Percentiles rank a stretch among this genome's conserved stretches.
These are phyloP conservation scores for Camelina sativa DNA, from an alignment of 345 rosid genomes.

Conservation along the genomic window DNA sequence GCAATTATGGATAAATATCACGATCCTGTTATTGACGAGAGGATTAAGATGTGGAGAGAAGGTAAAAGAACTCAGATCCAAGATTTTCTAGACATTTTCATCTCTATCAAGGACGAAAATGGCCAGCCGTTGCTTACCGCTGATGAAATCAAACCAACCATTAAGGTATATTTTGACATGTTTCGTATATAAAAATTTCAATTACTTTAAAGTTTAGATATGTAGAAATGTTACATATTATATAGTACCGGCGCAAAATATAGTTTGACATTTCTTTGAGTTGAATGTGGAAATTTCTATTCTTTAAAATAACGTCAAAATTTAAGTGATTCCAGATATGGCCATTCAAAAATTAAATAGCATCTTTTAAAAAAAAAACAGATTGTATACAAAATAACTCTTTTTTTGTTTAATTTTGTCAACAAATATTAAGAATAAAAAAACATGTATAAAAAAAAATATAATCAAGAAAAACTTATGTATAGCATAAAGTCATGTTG, in stretches of 20 bases:
- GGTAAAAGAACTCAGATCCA: conserved; percentile 41
- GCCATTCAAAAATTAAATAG: too few relatives aligned
- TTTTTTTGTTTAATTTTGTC: too few relatives aligned
- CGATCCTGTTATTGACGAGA: conserved; percentile 41
- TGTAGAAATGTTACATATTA: not conserved
- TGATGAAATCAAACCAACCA: conserved; percentile 55
- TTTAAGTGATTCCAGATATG: too few relatives aligned
- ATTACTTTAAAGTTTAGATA: not conserved
- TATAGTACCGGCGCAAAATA: not conserved
- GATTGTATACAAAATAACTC: too few relatives aligned
- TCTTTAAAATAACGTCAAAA: not conserved
- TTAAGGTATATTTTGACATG: conserved; percentile 35
- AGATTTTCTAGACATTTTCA: conserved; percentile 58
- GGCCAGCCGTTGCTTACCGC: conserved; percentile 47
- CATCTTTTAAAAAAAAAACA: too few relatives aligned
- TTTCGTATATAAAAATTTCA: not conserved
- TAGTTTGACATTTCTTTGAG: conserved; percentile 3
- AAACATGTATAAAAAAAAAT: too few relatives aligned
- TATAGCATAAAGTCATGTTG: not conserved
- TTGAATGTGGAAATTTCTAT: not conserved
- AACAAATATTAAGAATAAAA: too few relatives aligned
- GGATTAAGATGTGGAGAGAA: conserved; percentile 43
- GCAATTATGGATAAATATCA: conserved; percentile 42
- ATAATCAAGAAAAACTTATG: too few relatives aligned
- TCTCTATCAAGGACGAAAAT: conserved; percentile 40